Evolutionary conservation across 108 stramenopile genomes (phyloP), one percentile per base, ranked within the genome.

Genomic region (Cyclotella cryptica): DNA sequence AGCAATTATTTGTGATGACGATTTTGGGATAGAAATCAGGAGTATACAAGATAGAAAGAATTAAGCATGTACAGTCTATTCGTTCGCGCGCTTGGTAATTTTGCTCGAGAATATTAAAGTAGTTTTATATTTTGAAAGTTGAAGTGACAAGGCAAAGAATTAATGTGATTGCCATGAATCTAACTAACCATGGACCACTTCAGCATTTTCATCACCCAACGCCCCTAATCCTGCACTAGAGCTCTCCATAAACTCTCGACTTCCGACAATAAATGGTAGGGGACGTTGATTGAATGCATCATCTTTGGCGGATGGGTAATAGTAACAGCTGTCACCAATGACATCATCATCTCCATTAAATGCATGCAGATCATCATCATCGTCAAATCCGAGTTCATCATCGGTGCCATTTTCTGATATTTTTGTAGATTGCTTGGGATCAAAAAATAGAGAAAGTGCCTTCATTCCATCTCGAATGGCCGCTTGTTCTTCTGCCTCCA

Each of bases 271-370:
- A 42, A 79, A 84, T 15, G 83, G 83, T 29, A 84, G 26, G 18
- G 83, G 78, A n/a, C 83, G 43, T 49, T 74, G 72, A 62, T 84
- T 84, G 29, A 84, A 84, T 24, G 14, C 70, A 62, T 84, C 83
- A 8, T 24, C 78, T 10, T 62, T 60, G 5, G 80, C 75, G 14
- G 60, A 70, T 17, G 68, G 75, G 30, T 81, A 81, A 60, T 58
- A 72, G 53, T 81, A 81, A 71, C 75, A 77, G 45, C 70, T 29
- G 8, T 76, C 75, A 22, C 71, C 79, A 61, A 72, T 72, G 5
- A 77, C 44, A 21, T 59, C 64, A 14, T 71, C 71, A 27, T 79
- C 78, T 28, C 10, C 70, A 49, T 64, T 35, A 29, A 54, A 63
- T 42, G 46, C 47, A 62, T 42, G 11, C 27, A 60, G 1, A 62